Percentiles rank a stretch among this genome's conserved stretches.
These are phyloP conservation scores for Casuarina glauca DNA, from an alignment of 306 rosid species.

Conservation along the genomic window DNA sequence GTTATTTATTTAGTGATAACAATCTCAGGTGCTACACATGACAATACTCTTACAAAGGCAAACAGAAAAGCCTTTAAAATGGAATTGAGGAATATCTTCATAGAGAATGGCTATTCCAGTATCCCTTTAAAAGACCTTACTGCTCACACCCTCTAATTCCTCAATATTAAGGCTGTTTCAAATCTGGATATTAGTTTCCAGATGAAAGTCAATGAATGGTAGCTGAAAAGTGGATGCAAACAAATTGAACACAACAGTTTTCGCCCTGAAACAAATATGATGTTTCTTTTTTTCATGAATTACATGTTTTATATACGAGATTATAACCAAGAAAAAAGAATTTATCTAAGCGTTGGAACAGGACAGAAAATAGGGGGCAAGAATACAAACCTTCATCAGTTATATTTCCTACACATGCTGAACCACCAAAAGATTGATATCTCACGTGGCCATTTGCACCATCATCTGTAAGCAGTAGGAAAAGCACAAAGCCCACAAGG, in stretches of 20 bases:
- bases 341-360: not conserved
- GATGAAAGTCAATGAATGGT: slow-evolving; percentile 8
- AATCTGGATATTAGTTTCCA: too few species aligned
- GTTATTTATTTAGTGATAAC: too few species aligned
- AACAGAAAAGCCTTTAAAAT: too few species aligned
- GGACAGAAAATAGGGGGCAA: slow-evolving; percentile 12
- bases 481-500: slow-evolving; percentile 25
- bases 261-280: not conserved
- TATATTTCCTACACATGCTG: slow-evolving; percentile 43
- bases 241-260: slow-evolving; percentile 9
- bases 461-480: slow-evolving; percentile 58
- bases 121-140: not conserved
- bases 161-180: too few species aligned
- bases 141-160: too few species aligned
- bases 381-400: slow-evolving; percentile 63
- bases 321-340: slow-evolving; percentile 11
- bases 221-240: slow-evolving; percentile 4
- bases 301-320: not conserved
- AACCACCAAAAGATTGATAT: slow-evolving; percentile 49
- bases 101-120: too few species aligned
- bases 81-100: too few species aligned
- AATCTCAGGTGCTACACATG: too few species aligned
- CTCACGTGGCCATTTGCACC: slow-evolving; percentile 44
- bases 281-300: not conserved
- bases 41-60: too few species aligned